Evolutionary conservation across 2,329 filamentous ascomycete genomes (phyloP).

Genomic region (Aspergillus melleus): DNA sequence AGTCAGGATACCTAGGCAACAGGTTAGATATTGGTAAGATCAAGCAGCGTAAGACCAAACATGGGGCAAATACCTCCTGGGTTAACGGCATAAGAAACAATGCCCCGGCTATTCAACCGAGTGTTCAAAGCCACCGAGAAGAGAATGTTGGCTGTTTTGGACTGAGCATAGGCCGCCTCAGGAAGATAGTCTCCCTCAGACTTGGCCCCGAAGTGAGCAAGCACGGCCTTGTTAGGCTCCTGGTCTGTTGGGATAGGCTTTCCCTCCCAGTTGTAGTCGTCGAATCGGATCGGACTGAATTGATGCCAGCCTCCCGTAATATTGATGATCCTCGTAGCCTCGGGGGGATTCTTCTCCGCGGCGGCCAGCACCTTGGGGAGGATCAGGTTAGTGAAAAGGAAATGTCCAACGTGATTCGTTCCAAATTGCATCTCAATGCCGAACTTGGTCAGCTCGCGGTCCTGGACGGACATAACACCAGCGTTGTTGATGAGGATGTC

Average conservation of each 20-base stretch:
- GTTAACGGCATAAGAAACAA: neutral
- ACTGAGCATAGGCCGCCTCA: conserved; percentile 44
- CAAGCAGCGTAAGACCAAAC: neutral
- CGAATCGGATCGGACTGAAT: conserved; percentile 43
- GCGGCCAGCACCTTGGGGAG: conserved; percentile 32
- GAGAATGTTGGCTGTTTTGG: conserved; percentile 49
- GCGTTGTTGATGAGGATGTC: conserved; percentile 48
- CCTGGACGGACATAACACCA: conserved; percentile 36
- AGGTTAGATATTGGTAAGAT: neutral
- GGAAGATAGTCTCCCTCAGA: conserved; percentile 26
- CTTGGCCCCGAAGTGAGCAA: conserved; percentile 6
- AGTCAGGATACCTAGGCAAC: neutral
- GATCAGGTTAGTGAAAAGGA: conserved; percentile 44
- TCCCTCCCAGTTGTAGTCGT: conserved; percentile 38
- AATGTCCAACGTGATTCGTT: conserved; percentile 42
- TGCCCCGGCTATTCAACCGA: neutral
- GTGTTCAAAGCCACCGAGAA: conserved; percentile 39
- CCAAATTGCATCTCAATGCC: conserved; percentile 41
- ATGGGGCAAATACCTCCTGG: neutral
- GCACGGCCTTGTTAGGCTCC: neutral
- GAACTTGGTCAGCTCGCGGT: conserved; percentile 31
- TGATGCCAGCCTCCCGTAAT: conserved; percentile 48
- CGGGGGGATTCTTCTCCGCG: neutral
- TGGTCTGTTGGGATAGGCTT: neutral
- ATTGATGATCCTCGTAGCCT: conserved; percentile 42